These are phyloP conservation scores for Phytomonas francai DNA, from an alignment of 208 protist species.

Conservation along the genomic window DNA sequence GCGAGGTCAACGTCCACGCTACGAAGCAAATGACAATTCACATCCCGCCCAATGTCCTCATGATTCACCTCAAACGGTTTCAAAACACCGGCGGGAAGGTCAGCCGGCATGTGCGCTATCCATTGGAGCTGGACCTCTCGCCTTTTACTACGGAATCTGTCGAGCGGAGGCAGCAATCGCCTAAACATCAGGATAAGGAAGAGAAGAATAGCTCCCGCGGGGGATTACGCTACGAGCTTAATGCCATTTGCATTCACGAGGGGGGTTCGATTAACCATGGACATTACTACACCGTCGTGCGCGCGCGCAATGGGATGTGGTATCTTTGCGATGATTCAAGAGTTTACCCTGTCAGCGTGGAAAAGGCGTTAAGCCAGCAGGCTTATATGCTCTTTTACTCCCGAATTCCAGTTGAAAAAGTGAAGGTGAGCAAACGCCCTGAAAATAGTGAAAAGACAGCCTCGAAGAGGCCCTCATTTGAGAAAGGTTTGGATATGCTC, in stretches of 20 bases:
- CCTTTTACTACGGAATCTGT: slow-evolving; percentile 39
- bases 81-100: slow-evolving; percentile 52
- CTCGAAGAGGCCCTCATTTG: no score
- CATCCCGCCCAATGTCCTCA: slow-evolving; percentile 68
- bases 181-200: neutral
- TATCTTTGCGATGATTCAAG: slow-evolving; percentile 80
- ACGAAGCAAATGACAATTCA: slow-evolving; percentile 79
- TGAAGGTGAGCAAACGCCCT: neutral
- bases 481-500: no score
- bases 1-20: slow-evolving; percentile 66
- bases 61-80: slow-evolving; percentile 89
- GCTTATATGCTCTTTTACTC: slow-evolving; percentile 91
- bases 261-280: slow-evolving; percentile 72
- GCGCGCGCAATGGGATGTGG: slow-evolving; percentile 77
- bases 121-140: slow-evolving; percentile 44
- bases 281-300: slow-evolving; percentile 89
- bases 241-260: slow-evolving; percentile 84
- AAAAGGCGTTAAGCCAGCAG: slow-evolving; percentile 52
- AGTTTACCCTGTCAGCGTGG: slow-evolving; percentile 54
- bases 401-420: slow-evolving; percentile 13
- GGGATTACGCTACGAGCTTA: slow-evolving; percentile 68
- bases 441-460: neutral
- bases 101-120: slow-evolving; percentile 57
- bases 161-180: neutral
- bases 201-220: neutral